Percentiles rank a stretch among this genome's conserved stretches.
These are phyloP conservation scores for Debaryomyces tyrocola DNA, from an alignment of 805 yeast species.

Conservation along the genomic window DNA sequence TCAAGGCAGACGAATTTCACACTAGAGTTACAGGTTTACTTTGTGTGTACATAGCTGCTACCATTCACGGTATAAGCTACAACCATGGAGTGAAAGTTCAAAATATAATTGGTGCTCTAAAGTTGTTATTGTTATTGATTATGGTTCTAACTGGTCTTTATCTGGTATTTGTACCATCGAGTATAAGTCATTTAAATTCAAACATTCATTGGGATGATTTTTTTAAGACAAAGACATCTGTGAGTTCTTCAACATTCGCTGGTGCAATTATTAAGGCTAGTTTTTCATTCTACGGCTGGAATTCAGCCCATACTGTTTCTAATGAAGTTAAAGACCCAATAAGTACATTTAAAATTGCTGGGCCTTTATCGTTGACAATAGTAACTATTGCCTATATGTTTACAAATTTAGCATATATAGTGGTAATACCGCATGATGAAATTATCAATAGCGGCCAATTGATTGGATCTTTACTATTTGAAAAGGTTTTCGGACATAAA, in stretches of 20 bases:
- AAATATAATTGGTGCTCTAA: constrained; percentile 61
- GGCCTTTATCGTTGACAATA: constrained; percentile 52
- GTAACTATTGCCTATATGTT: constrained; percentile 50
- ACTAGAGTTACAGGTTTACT: constrained; percentile 32
- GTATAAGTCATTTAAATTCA: constrained; percentile 43
- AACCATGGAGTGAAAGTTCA: constrained; percentile 61
- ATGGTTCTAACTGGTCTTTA: constrained; percentile 61
- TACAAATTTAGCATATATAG: constrained; percentile 57
- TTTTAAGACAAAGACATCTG: constrained; percentile 28
- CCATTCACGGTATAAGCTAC: constrained; percentile 59
- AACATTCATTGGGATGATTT: constrained; percentile 36
- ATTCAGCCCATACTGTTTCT: constrained; percentile 57
- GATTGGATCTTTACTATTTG: constrained; percentile 58
- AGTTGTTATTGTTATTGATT: constrained; percentile 51
- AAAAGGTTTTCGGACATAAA: constrained; percentile 51
- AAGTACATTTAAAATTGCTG: constrained; percentile 58
- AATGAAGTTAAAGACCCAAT: constrained; percentile 62
- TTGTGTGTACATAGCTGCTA: constrained; percentile 27
- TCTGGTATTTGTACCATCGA: constrained; percentile 50
- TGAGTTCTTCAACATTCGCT: constrained; percentile 48
- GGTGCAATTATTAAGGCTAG: constrained; percentile 57
- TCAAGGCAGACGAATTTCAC: constrained; percentile 35
- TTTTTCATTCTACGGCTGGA: constrained; percentile 67
- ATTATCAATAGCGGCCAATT: constrained; percentile 55
- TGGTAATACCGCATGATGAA: constrained; percentile 54